A percentile compares a stretch with the other conserved stretches of the same genome.
Evolutionary conservation across 2,329 filamentous ascomycete genomes (phyloP).

Genomic region (Fusarium acutatum): DNA sequence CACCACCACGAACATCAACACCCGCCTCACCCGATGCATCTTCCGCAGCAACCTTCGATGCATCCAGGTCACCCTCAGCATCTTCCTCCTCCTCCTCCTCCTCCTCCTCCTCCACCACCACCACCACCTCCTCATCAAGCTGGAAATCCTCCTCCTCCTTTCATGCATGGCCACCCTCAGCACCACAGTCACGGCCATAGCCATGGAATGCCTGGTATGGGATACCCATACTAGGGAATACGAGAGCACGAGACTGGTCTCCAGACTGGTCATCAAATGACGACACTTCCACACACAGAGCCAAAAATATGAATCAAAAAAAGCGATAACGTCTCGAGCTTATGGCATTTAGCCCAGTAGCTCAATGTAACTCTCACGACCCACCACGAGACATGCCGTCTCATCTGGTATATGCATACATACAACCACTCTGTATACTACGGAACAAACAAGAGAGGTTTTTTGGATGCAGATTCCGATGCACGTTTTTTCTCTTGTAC

Average conservation of each 20-base stretch:
- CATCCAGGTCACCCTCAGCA: conserved; percentile 35
- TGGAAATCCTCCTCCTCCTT: conserved; percentile 29
- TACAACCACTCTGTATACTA: conserved; percentile 39
- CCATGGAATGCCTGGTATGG: conserved; percentile 41
- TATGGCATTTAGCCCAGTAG: neutral
- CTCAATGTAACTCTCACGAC: conserved; percentile 27
- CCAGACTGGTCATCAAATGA: neutral
- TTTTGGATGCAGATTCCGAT: conserved; percentile 37
- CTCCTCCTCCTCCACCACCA: conserved; percentile 14
- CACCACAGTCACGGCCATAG: conserved; percentile 14
- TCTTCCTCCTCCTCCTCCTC: conserved; percentile 27
- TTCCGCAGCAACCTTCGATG: conserved; percentile 8
- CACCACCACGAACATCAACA: conserved; percentile 30
- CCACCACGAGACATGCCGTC: conserved; percentile 5
- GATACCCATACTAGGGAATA: conserved; percentile 39
- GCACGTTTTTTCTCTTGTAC: conserved; percentile 32
- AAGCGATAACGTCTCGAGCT: conserved; percentile 1
- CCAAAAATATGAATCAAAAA: conserved; percentile 6
- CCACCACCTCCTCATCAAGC: conserved; percentile 34
- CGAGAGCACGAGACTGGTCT: neutral
- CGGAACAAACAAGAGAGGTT: conserved; percentile 30
- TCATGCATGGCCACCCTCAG: conserved; percentile 35
- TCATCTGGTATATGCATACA: conserved; percentile 37
- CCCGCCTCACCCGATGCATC: conserved; percentile 22
- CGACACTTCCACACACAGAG: neutral